Base-by-base conservation (phyloP, 352 stramenopile species). In the Pythium pyrilobum region DNA sequence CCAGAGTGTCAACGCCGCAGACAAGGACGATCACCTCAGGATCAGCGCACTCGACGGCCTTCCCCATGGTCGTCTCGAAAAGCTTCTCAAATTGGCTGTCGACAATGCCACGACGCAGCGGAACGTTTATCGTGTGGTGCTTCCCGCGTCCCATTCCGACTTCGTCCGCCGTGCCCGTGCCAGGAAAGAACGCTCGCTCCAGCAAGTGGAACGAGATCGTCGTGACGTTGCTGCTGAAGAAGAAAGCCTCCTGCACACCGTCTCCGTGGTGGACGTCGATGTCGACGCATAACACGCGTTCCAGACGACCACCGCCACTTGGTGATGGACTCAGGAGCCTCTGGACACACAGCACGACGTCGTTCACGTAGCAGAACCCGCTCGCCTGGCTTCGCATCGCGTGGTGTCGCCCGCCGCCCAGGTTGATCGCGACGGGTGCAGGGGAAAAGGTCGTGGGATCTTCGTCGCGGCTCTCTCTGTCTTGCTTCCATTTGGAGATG, bases 281-380 rank as follows among this genome's bases (percentile, higher is more conserved):
- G 34, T 87, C 77, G 5, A 87, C 33, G 9, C 66, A 73, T 10
- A 85, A 57, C 13, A 87, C 71, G 11, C 60, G 56, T 10, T 62
- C 55, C 21, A 72, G 12, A 5, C 18, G 23, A n/a, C n/a, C 10
- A 21, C 25, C 27, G 31, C 20, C 20, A 29, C 2, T 33, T 11
- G n/a, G 25, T 34, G 18, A 2, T 32, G 39, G 49, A 36, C 39
- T 23, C 12, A 73, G 49, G 12, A 81, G 56, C 7, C 49, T 33
- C 28, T 77, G 62, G 23, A 77, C 67, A 2, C 57, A 72, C 3
- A 89, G 56, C 5, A 85, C 79, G n/a, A 85, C 59, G 48, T 89
- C 79, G 46, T 87, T 87, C 21, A 87, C 72, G 53, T 86, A 89
- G 52, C 79, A 89, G 55, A 87, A 87, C 6, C 79, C 79, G 34